phyloP scores from a whole-genome alignment of 495 filamentous ascomycete species.

The Talaromyces stipitatus region DNA sequence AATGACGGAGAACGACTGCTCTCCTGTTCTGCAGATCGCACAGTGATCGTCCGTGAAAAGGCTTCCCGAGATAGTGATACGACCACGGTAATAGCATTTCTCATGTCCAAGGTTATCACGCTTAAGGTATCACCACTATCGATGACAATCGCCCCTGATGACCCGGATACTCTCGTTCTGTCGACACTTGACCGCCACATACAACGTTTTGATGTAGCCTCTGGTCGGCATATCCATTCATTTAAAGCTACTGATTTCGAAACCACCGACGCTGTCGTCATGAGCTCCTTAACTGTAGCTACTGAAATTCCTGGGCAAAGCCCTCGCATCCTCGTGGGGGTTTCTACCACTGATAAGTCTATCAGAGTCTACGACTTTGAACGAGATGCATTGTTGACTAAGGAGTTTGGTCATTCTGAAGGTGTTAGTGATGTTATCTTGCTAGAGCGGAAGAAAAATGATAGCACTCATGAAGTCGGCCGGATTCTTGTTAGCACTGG shows the following conservation, averaged over 20 bases:
- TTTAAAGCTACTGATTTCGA: conserved; percentile 79
- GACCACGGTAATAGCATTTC: conserved; percentile 61
- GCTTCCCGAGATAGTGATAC: conserved; percentile 57
- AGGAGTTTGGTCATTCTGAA: conserved; percentile 92
- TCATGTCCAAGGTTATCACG: conserved; percentile 66
- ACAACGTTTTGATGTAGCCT: conserved; percentile 63
- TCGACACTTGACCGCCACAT: conserved; percentile 80
- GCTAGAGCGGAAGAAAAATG: conserved; percentile 41
- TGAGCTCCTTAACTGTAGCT: conserved; percentile 62
- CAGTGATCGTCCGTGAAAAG: conserved; percentile 70
- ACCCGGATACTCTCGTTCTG: conserved; percentile 54
- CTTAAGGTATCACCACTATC: conserved; percentile 81
- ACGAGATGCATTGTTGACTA: conserved; percentile 65
- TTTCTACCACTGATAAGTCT: conserved; percentile 92
- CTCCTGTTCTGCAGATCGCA: conserved; percentile 84
- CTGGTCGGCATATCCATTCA: conserved; percentile 58
- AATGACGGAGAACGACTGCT: conserved; percentile 62
- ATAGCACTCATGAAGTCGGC: conserved; percentile 30
- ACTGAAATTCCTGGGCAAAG: conserved; percentile 27
- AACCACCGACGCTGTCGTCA: conserved; percentile 69
- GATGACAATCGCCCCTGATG: conserved; percentile 60
- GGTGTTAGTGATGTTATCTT: conserved; percentile 78
- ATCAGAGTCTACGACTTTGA: conserved; percentile 80
- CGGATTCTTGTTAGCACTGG: conserved; percentile 65
- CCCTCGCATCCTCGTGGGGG: conserved; percentile 59